phyloP scores from a whole-genome alignment of 2,329 filamentous ascomycete genomes.

The Penicillium sp. region DNA sequence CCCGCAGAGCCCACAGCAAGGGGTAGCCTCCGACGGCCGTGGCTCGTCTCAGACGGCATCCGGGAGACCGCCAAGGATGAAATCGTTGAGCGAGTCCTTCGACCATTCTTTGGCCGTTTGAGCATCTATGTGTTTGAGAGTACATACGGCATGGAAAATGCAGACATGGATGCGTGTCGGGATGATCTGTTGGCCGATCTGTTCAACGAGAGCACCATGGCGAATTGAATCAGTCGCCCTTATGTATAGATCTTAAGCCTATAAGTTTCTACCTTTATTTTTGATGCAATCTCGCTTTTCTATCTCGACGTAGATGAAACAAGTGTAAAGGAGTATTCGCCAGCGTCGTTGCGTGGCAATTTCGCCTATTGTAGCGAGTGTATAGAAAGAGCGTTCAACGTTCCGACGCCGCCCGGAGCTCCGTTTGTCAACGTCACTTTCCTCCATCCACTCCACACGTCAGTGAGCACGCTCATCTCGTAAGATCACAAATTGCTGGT shows the following conservation, averaged over 20 bases:
- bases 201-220: constrained; percentile 67
- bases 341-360: too few species aligned
- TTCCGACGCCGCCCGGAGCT: constrained; percentile 18
- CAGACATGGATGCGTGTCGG: constrained; percentile 61
- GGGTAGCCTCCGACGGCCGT: constrained; percentile 35
- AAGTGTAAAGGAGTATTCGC: too few species aligned
- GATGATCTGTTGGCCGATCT: constrained; percentile 64
- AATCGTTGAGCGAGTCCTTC: constrained; percentile 68
- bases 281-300: constrained; percentile 1
- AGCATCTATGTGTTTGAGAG: constrained; percentile 93
- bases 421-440: constrained; percentile 18
- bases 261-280: neutral
- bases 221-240: constrained; percentile 24
- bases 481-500: too few species aligned
- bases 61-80: constrained; percentile 52
- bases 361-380: neutral
- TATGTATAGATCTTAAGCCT: too few species aligned
- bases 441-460: constrained; percentile 10
- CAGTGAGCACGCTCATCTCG: constrained; percentile 8
- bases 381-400: constrained; percentile 3
- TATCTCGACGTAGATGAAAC: neutral
- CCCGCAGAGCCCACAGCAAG: constrained; percentile 23
- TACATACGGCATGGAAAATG: constrained; percentile 72
- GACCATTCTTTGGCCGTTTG: constrained; percentile 84
- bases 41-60: constrained; percentile 44